Base-by-base conservation (phyloP, 2,329 filamentous ascomycete species). In the Neofusicoccum sp. region DNA sequence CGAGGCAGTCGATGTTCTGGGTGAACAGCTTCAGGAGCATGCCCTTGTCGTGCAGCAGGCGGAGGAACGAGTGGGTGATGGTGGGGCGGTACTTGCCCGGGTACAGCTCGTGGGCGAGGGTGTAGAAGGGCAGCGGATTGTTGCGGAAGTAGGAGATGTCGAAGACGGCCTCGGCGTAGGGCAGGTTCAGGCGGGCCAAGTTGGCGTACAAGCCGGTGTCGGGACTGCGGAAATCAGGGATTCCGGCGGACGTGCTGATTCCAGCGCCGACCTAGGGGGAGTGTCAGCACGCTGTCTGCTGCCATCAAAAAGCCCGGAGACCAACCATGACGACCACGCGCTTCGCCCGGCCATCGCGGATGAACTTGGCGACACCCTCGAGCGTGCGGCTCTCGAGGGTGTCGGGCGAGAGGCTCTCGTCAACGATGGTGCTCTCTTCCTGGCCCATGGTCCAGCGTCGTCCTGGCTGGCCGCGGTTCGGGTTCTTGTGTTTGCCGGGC, bases 1-100 rank as follows among this genome's bases (percentile, higher is more conserved):
- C 95, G 11, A 99, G 82, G 69, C 92, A 96, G 77, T 99, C 95
- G 66, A 99, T 98, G 71, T 99, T 99, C 72, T 99, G 95, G 0
- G 95, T 97, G 75, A 98, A 99, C 58, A 95, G 84, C 80, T 92
- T 95, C 65, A 89, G 79, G 26, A 99, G 79, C 41, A 93, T 79
- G 3, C 85, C 86, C 76, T 96, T 96, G 63, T 87, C 80, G 61
- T 93, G 84, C 14, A 98, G 85, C 26, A 99, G 80, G 12, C 86
- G 83, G 68, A 99, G 87, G 75, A 99, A 99, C 36, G 86, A 88
- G 76, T 99, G 95, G 1, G 92, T 89, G 59, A 98, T 81, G 1
- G 95, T 99, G 0, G 95, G 95, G 59, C 88, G 83, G 78, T 90
- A 97, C 68, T 89, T 89, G 16, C 93, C 93, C 0, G 95, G 95